phyloP scores from a whole-genome alignment of 805 yeast species.

The Myxozyma kluyveri region DNA sequence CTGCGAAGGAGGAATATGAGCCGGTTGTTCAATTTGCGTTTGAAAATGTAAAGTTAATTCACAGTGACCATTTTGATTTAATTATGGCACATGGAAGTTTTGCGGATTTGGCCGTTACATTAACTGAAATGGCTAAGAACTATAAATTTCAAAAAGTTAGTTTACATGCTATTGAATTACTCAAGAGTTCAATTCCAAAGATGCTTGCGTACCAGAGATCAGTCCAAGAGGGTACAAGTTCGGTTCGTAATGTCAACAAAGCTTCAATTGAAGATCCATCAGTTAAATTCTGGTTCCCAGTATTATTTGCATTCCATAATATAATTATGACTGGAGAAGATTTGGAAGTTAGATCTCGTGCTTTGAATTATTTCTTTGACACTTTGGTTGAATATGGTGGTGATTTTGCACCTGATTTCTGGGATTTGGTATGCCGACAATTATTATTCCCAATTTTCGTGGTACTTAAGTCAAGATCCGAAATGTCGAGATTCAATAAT shows the following conservation, averaged over 20 bases:
- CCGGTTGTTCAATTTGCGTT: conserved; percentile 62
- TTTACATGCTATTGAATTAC: conserved; percentile 72
- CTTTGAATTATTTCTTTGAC: conserved; percentile 79
- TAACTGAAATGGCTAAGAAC: conserved; percentile 81
- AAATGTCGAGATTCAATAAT: conserved; percentile 59
- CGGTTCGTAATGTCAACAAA: conserved; percentile 14
- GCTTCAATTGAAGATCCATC: conserved; percentile 35
- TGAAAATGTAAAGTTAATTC: conserved; percentile 60
- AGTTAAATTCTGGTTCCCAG: conserved; percentile 71
- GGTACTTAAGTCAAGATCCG: conserved; percentile 73
- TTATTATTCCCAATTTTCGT: conserved; percentile 87
- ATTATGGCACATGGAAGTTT: conserved; percentile 69
- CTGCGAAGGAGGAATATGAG: conserved; percentile 61
- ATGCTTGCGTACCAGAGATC: conserved; percentile 45
- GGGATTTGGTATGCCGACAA: conserved; percentile 77
- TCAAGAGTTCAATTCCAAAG: conserved; percentile 59
- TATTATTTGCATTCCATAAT: conserved; percentile 79
- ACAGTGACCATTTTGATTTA: conserved; percentile 57
- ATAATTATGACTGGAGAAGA: conserved; percentile 92
- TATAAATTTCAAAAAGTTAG: conserved; percentile 76
- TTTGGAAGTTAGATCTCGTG: conserved; percentile 87
- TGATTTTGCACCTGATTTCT: conserved; percentile 67
- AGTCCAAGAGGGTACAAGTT: conserved; percentile 20
- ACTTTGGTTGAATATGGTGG: conserved; percentile 75
- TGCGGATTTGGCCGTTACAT: conserved; percentile 64